Percentiles rank a stretch among this genome's conserved stretches.
These are phyloP conservation scores for Lasiosphaeria miniovina DNA, from an alignment of 495 filamentous ascomycete genomes.

Conservation along the genomic window DNA sequence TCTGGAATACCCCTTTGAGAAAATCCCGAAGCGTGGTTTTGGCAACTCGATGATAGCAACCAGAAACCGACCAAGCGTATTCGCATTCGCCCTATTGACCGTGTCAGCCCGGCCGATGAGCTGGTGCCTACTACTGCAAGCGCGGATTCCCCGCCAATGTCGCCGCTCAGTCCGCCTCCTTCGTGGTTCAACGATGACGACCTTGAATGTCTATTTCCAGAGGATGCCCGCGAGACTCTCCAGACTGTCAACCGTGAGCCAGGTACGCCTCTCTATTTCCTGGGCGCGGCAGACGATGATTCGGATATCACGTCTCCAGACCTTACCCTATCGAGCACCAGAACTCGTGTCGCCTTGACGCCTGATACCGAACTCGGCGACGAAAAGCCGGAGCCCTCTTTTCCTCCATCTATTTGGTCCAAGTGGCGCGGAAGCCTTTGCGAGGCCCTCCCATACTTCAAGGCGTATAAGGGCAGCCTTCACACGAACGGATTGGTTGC, in stretches of 20 bases:
- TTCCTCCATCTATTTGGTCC: conserved; percentile 46
- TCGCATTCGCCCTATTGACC: not conserved
- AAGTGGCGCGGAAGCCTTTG: conserved; percentile 60
- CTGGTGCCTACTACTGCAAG: not conserved
- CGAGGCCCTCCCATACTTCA: conserved; percentile 67
- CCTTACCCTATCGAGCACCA: not conserved
- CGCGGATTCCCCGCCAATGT: not conserved
- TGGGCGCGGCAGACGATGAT: not conserved
- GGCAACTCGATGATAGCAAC: not conserved
- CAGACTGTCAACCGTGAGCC: not conserved
- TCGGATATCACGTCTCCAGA: not conserved
- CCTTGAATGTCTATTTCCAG: not conserved
- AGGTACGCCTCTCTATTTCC: not conserved
- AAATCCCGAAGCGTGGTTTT: not conserved
- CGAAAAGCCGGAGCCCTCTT: not conserved
- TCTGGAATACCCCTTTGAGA: conserved; percentile 1
- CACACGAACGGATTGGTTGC: conserved; percentile 49
- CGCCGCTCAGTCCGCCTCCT: conserved; percentile 5
- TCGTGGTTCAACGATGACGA: conserved; percentile 1
- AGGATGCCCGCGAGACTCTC: not conserved
- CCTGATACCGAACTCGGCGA: too few relatives aligned
- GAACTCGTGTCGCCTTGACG: too few relatives aligned
- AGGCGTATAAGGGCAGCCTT: conserved; percentile 57
- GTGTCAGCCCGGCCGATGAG: not conserved
- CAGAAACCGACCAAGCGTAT: conserved; percentile 8